Evolutionary conservation across 306 rosid species (phyloP), one percentile per base, ranked within the genome.

Genomic region (Casuarina glauca): DNA sequence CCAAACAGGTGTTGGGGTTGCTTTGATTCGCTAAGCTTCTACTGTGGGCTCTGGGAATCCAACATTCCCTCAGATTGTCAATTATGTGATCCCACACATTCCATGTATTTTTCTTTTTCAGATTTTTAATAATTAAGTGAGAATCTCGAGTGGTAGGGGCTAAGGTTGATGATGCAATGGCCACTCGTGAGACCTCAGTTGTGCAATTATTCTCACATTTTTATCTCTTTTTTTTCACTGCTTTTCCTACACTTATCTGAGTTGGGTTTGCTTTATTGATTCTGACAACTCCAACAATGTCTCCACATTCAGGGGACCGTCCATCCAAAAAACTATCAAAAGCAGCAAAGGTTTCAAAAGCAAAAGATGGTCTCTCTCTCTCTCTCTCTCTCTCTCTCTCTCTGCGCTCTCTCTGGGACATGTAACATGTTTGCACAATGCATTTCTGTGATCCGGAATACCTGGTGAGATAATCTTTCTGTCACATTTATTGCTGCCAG

Each of bases 291-390:
- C 86, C 81, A 83, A 74, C 63, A 72, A 71, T 75, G 91, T 86
- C 94, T 70, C 87, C 78, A 82, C 78, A 74, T 80, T 82, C 90
- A 78, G 42, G 66, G 74, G 86, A 87, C 87, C 76, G 71, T 73
- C 82, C 82, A 78, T 76, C 74, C 70, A 82, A 77, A 81, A 82
- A 84, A 83, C 86, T 80, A 84, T 82, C 81, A 79, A 90, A 89
- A 88, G 93, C 76, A 78, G 3, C 76, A 53, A 19, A 32, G 83
- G 93, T 90, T 90, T 92, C 68, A 82, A 92, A 88, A 87, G 91
- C 72, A 80, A 90, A 87, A 83, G 96, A 76, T 55, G 80, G 50
- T 64, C 44, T 42, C 79, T 52, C 88, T 82, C 74, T 70, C 9
- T 10, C 79, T 69, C 50, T 42, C 63, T 19, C 63, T 45, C 80